phyloP scores from a whole-genome alignment of 192 early-diverging fungal genomes.

The Thoreauomyces humboldtii region DNA sequence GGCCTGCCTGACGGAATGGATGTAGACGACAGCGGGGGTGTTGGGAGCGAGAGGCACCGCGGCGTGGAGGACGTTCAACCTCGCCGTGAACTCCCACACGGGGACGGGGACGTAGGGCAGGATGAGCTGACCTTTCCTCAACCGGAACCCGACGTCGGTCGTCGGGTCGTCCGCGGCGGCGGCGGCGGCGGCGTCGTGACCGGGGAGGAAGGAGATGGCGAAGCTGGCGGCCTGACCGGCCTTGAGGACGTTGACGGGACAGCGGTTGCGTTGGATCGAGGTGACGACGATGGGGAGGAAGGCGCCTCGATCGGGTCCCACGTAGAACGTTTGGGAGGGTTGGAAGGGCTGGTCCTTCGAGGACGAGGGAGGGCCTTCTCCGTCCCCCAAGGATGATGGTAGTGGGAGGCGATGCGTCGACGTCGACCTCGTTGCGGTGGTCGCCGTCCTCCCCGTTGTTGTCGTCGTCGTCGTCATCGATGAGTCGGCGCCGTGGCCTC shows the following conservation, averaged over 20 bases:
- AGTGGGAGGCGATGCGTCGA: background rate
- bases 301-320: slow-evolving; percentile 68
- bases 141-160: slow-evolving; percentile 7
- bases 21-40: slow-evolving; percentile 57
- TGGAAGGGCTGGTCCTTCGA: too few relatives aligned
- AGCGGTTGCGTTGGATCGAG: slow-evolving; percentile 81
- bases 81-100: slow-evolving; percentile 61
- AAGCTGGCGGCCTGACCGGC: slow-evolving; percentile 75
- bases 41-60: slow-evolving; percentile 16
- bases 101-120: slow-evolving; percentile 1
- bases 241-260: slow-evolving; percentile 63
- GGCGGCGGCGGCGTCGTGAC: background rate
- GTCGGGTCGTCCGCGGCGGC: background rate
- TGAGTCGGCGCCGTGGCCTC: too few relatives aligned
- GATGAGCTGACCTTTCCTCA: slow-evolving; percentile 34
- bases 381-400: background rate
- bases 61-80: slow-evolving; percentile 62
- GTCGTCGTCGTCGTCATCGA: too few relatives aligned
- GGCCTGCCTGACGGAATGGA: slow-evolving; percentile 52
- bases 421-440: background rate
- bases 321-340: slow-evolving; percentile 43
- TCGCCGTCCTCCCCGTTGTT: background rate
- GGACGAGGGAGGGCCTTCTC: too few relatives aligned
- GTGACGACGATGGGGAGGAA: slow-evolving; percentile 69
- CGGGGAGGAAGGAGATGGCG: slow-evolving; percentile 48